Evolutionary conservation across 2,329 filamentous ascomycete species (phyloP).

Genomic region (Calonectria naviculata): DNA sequence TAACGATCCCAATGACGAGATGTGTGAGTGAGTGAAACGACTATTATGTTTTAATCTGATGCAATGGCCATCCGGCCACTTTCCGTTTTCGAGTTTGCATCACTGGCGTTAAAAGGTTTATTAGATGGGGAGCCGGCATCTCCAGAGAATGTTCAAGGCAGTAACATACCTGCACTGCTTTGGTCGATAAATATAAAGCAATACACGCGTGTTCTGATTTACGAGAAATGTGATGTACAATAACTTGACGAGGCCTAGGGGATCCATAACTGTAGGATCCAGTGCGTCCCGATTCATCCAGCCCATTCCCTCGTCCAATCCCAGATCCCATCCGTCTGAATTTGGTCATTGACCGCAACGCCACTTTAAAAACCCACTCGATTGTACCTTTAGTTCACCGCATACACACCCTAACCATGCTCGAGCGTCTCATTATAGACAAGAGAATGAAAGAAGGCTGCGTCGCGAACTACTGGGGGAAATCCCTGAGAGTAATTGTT

Average conservation of each 20-base stretch:
- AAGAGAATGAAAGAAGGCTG: neutral
- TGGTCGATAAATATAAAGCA: neutral
- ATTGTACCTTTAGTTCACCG: slow-evolving; percentile 5
- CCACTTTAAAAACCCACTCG: slow-evolving; percentile 26
- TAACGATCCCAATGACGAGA: slow-evolving; percentile 31
- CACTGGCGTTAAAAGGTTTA: slow-evolving; percentile 16
- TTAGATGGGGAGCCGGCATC: slow-evolving; percentile 12
- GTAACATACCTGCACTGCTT: slow-evolving; percentile 7
- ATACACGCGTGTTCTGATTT: neutral
- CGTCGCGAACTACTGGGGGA: slow-evolving; percentile 41
- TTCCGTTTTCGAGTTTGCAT: slow-evolving; percentile 5
- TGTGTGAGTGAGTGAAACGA: slow-evolving; percentile 4
- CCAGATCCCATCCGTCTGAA: slow-evolving; percentile 12
- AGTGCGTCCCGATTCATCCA: neutral
- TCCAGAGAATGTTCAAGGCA: slow-evolving; percentile 16
- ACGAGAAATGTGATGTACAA: neutral
- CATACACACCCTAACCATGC: slow-evolving; percentile 29
- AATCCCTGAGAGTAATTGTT: slow-evolving; percentile 41
- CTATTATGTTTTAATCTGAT: slow-evolving; percentile 15
- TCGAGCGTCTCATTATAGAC: slow-evolving; percentile 11
- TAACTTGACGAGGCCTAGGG: neutral
- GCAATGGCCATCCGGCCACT: neutral
- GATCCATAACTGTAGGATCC: neutral
- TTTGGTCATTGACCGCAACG: slow-evolving; percentile 29
- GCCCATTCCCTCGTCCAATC: slow-evolving; percentile 11